Evolutionary conservation across 2,329 filamentous ascomycete species (phyloP), one percentile per base, ranked within the genome.

Genomic region (Pseudodiploospora longispora): DNA sequence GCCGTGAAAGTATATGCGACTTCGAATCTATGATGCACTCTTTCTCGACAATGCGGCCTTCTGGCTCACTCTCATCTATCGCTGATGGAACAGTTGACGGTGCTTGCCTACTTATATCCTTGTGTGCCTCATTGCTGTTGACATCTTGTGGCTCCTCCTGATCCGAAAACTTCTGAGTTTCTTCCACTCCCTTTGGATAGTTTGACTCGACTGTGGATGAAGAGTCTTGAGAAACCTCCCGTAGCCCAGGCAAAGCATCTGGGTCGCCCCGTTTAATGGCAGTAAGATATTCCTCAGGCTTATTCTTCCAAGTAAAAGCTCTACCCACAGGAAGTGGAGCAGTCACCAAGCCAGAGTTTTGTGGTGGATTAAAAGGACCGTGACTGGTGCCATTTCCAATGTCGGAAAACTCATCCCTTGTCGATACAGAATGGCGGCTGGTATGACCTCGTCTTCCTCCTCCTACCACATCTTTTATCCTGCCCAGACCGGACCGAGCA

Each of bases 381-480:
- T 47, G 36, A 27, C 30, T 44, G 6, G 30, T 12, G 8, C 35
- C 36, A 33, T 43, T 42, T 9, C 47, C 47, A 6, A 56, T 59
- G 31, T 74, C 70, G 27, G 60, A 53, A 31, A 62, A 62, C n/a
- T 79, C 78, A 43, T 83, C 78, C 52, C 69, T 76, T 4, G 55
- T 55, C 6, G 61, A 56, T 7, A 59, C 50, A 4, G 78, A 80
- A n/a, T 71, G 70, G 10, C 74, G 72, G 51, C 63, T 71, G 38
- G 58, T 55, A 47, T 83, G 77, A 2, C 75, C 73, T 50, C 71
- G 71, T n/a, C 72, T 59, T 8, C 67, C 68, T 10, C 72, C 71
- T 1, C 87, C 86, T 32, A 95, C 85, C 3, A 82, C 87, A 58
- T 91, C 88, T 58, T 90, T 90, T 60, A 96, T 89, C 32, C 87